A percentile compares a stretch with the other conserved stretches of the same genome.
Conservation (phyloP, 352 stramenopile species). For the Globisporangium acanthophoron region DNA sequence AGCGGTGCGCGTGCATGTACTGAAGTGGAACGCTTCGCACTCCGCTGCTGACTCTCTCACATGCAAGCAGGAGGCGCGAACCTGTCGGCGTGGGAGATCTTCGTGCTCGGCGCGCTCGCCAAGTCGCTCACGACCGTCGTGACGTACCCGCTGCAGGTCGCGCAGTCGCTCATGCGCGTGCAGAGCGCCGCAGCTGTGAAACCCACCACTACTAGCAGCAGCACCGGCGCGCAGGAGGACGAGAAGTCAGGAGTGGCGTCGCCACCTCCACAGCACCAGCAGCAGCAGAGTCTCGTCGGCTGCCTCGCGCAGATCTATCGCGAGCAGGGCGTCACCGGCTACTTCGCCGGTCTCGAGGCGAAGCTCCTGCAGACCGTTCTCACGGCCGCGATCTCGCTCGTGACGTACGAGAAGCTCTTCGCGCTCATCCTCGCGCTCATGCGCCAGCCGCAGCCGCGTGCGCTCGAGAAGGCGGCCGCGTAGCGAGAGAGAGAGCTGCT, state of each 20-base stretch:
- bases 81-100: conserved; percentile 83
- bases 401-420: conserved; percentile 92
- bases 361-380: conserved; percentile 94
- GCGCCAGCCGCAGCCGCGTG: conserved; percentile 23
- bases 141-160: conserved; percentile 94
- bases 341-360: conserved; percentile 90
- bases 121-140: conserved; percentile 91
- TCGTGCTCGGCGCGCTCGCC: conserved; percentile 87
- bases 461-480: conserved; percentile 32
- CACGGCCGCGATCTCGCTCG: conserved; percentile 89
- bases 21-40: neutral
- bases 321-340: conserved; percentile 63
- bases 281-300: conserved; percentile 13
- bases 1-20: neutral
- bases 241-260: neutral
- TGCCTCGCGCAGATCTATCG: conserved; percentile 54
- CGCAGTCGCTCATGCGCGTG: conserved; percentile 87
- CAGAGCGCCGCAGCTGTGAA: conserved; percentile 23
- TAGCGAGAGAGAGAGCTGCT: conserved; percentile 12
- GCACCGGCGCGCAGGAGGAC: neutral
- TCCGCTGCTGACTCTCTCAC: neutral
- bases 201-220: neutral
- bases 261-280: neutral
- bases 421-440: conserved; percentile 50
- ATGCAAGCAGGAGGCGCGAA: conserved; percentile 6